Evolutionary conservation across 2,329 filamentous ascomycete genomes (phyloP), one percentile per base, ranked within the genome.

Genomic region (Xylariaceae sp.): DNA sequence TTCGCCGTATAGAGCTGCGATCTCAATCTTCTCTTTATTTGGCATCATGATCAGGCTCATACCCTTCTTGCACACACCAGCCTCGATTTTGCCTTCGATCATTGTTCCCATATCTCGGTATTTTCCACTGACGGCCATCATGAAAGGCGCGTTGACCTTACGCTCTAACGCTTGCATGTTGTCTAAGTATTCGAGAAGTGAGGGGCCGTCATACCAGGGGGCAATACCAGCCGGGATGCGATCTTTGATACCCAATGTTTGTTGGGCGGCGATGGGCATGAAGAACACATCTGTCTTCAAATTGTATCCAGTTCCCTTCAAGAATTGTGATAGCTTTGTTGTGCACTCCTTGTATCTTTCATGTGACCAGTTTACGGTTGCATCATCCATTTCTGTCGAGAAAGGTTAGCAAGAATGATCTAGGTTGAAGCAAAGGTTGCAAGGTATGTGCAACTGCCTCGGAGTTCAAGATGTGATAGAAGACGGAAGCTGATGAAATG

Each of bases 61-160:
- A 57, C 87, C 87, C 82, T 97, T 97, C 80, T 94, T 94, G 72
- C 96, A 81, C 40, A 97, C 89, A 71, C 92, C 93, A 15, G 92
- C 89, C 75, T 99, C 94, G 61, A 99, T 89, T 81, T 97, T 96
- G 63, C 94, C 94, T 77, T 99, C 95, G 35, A 97, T 84, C 83
- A 99, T 92, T 58, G 94, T 99, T 66, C 94, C 94, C 82, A 99
- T 88, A 71, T 99, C 95, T 66, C 89, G 85, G 79, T 97, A 99
- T 77, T 99, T 99, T 74, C 91, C 91, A 60, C 89, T 90, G 61
- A 99, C 82, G 7, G 94, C 90, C 92, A 99, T 97, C 94, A 99
- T 97, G 81, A 99, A 97, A 8, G 94, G 93, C 2, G 94, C 94
- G 66, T 96, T 96, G 66, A 97, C 76, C 80, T 97, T 99, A 66